phyloP scores from a whole-genome alignment of 2,329 filamentous ascomycete genomes.

The Periconia macrospinosa region DNA sequence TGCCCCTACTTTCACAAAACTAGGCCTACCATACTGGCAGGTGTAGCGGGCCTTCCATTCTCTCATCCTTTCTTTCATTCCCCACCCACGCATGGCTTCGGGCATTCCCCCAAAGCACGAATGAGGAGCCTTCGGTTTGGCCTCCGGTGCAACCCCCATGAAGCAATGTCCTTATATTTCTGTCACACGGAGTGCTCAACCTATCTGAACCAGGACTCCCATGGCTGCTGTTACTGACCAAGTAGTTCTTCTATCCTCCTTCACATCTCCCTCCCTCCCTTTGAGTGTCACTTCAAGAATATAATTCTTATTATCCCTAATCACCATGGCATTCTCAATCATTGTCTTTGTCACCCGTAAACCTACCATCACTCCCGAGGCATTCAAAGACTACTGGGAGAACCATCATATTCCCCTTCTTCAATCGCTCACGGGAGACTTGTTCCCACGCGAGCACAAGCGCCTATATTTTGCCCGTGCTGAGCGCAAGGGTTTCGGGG shows the following conservation, averaged over 20 bases:
- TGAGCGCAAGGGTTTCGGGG: constrained; percentile 27
- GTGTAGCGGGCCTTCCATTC: background rate
- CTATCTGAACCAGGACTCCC: background rate
- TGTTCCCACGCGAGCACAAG: constrained; percentile 24
- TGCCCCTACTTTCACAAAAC: too few relatives aligned
- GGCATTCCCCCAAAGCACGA: background rate
- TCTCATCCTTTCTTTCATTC: background rate
- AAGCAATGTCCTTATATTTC: background rate
- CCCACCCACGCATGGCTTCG: background rate
- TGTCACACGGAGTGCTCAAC: background rate
- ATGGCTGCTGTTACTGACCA: background rate
- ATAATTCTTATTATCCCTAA: background rate
- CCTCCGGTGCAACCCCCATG: background rate
- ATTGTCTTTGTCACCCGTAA: constrained; percentile 29
- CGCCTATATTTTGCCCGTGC: constrained; percentile 32
- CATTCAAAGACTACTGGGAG: constrained; percentile 34
- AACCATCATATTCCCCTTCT: constrained; percentile 28
- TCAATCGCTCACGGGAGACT: constrained; percentile 16
- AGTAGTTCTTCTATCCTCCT: background rate
- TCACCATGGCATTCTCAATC: constrained; percentile 27
- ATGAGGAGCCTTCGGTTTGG: background rate
- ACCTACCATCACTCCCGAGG: constrained; percentile 18
- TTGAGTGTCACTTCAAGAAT: too few relatives aligned
- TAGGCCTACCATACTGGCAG: background rate
- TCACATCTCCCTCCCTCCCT: background rate